Base-by-base conservation (phyloP, 495 filamentous ascomycete genomes). In the Penicillium atrosanguineum region DNA sequence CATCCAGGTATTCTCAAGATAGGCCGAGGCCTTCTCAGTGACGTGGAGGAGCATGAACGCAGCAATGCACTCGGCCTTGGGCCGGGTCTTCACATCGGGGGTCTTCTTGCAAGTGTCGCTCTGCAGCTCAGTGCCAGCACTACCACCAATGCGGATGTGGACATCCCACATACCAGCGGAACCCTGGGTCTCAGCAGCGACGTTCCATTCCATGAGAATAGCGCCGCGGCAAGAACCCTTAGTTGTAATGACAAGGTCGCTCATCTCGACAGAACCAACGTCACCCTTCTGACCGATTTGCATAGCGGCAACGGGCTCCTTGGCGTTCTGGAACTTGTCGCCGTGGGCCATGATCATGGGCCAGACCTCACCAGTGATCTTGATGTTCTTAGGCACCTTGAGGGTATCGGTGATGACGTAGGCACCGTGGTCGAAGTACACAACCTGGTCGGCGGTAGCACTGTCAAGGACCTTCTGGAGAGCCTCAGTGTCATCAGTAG, bases 1-100 rank as follows among this genome's bases (percentile, higher is more conserved):
- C 70, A 87, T 88, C 93, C 93, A 97, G 40, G 82, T 84, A 72
- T 97, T 97, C 73, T 96, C 93, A 44, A 95, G 70, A 69, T 96
- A 95, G 15, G 85, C 81, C 48, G 81, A 85, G 6, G 80, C 89
- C 23, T 82, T 75, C 42, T 79, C 62, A 6, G 89, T 89, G 36
- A 96, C 71, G 67, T 95, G 91, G 18, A 97, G 72, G 49, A 93
- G 81, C 73, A 95, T 75, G 79, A 94, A 94, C 12, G 90, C 79
- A 25, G 85, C 81, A 44, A 88, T 78, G 64, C 89, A 94, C 37
- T 81, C 60, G 16, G 64, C 23, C 52, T 83, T 77, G 28, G 84
- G 76, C 6, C 69, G 73, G 40, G 80, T 79, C 21, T 76, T 79
- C 29, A 75, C 69, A 31, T 74, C 77, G 8, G 89, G 87, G 1